Percentiles rank a stretch among this genome's conserved stretches.
phyloP scores from a whole-genome alignment of 805 yeast species.

The Nakazawaea holstii region DNA sequence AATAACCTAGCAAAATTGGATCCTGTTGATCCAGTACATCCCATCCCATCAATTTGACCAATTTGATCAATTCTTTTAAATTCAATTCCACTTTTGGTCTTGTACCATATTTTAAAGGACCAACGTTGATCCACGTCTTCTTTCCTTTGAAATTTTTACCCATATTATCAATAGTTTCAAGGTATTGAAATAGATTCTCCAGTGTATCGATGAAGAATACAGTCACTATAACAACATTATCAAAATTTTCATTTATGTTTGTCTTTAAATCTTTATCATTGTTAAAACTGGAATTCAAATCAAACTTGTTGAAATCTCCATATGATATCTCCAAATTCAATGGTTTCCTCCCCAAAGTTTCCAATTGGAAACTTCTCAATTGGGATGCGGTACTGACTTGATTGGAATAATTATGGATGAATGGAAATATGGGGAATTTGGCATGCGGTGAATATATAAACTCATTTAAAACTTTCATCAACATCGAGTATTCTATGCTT shows the following conservation, averaged over 20 bases:
- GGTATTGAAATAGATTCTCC: constrained; percentile 71
- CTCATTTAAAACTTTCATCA: constrained; percentile 69
- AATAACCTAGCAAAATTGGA: constrained; percentile 48
- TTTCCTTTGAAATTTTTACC: constrained; percentile 27
- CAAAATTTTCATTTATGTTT: constrained; percentile 24
- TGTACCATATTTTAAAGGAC: constrained; percentile 90
- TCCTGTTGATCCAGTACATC: constrained; percentile 26
- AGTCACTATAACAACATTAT: constrained; percentile 52
- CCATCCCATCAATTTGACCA: constrained; percentile 66
- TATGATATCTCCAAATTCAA: constrained; percentile 40
- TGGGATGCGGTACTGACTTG: constrained; percentile 48
- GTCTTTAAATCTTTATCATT: too few relatives aligned
- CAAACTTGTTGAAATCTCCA: constrained; percentile 62
- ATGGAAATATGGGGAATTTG: constrained; percentile 36
- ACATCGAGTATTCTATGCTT: constrained; percentile 69
- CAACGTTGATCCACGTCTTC: constrained; percentile 79
- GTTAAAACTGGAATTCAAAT: constrained; percentile 12
- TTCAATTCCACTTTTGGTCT: constrained; percentile 74
- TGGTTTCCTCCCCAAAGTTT: constrained; percentile 33
- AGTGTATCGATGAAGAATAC: constrained; percentile 92
- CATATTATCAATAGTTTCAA: constrained; percentile 55
- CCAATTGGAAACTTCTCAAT: constrained; percentile 33
- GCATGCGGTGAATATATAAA: constrained; percentile 38
- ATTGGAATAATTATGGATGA: constrained; percentile 64
- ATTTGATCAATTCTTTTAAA: constrained; percentile 55